Conservation (phyloP, 2,329 filamentous ascomycete genomes). For the Pseudodiploospora longispora region DNA sequence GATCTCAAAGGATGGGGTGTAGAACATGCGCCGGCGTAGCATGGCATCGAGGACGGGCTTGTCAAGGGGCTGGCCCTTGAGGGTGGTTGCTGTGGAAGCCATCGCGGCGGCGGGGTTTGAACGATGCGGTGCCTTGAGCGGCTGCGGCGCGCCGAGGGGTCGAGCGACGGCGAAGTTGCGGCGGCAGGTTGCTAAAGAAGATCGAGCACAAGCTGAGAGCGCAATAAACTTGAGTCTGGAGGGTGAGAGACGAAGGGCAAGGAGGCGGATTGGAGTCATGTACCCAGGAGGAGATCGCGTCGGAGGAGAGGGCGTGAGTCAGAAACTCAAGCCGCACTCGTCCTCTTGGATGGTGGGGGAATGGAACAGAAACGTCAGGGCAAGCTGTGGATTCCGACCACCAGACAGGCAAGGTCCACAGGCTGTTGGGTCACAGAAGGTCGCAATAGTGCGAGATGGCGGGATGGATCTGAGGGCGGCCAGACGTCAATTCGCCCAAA, state of each 20-base stretch:
- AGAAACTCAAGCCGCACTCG: conserved; percentile 16
- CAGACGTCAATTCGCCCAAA: no score
- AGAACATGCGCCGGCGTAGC: conserved; percentile 83
- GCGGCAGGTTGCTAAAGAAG: conserved; percentile 12
- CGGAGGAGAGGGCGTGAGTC: conserved; percentile 18
- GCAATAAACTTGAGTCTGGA: conserved; percentile 6
- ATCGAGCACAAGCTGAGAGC: conserved; percentile 6
- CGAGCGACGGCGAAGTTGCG: conserved; percentile 22
- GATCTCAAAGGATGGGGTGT: conserved; percentile 92
- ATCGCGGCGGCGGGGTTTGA: conserved; percentile 25
- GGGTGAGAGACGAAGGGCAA: conserved; percentile 7
- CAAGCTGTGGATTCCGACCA: conserved; percentile 3
- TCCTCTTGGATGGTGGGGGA: conserved; percentile 15
- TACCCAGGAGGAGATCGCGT: conserved; percentile 11
- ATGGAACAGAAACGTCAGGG: conserved; percentile 2
- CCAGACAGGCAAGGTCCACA: background rate
- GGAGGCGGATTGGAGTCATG: conserved; percentile 19
- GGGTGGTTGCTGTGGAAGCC: conserved; percentile 57
- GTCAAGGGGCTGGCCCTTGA: conserved; percentile 86
- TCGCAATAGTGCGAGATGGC: no score
- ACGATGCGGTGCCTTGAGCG: conserved; percentile 14
- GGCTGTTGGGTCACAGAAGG: no score
- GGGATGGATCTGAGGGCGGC: no score
- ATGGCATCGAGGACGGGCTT: conserved; percentile 73
- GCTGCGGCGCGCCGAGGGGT: conserved; percentile 21